phyloP scores from a whole-genome alignment of 2,329 filamentous ascomycete species.

The Cytospora mali region DNA sequence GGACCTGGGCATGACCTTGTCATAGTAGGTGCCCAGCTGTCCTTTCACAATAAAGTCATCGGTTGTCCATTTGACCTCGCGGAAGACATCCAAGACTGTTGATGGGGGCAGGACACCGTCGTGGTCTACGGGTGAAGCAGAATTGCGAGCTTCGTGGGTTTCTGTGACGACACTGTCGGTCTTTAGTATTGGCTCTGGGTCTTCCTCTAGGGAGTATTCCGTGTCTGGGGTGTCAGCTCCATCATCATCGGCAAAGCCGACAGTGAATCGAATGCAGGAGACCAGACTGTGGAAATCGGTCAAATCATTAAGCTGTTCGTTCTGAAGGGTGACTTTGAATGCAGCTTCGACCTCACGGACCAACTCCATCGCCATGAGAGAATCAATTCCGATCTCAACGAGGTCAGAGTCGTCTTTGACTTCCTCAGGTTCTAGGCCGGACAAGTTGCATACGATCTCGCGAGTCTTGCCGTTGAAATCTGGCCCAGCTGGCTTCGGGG shows the following conservation, averaged over 20 bases:
- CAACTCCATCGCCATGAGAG: conserved; percentile 53
- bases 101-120: background rate
- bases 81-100: conserved; percentile 10
- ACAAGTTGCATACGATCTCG: background rate
- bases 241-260: background rate
- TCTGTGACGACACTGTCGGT: no score
- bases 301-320: conserved; percentile 1
- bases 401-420: conserved; percentile 42
- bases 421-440: conserved; percentile 36
- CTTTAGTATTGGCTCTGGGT: background rate
- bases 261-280: background rate
- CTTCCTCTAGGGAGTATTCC: background rate
- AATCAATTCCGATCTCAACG: conserved; percentile 51
- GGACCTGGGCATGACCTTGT: background rate
- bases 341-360: conserved; percentile 43
- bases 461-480: background rate
- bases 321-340: conserved; percentile 38
- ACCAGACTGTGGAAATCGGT: conserved; percentile 6
- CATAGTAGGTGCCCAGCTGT: conserved; percentile 11
- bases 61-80: background rate
- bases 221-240: background rate
- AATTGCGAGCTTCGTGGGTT: no score
- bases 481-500: conserved; percentile 1
- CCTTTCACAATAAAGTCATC: conserved; percentile 5
- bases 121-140: no score